Evolutionary conservation across 139 green algal genomes (phyloP).

Genomic region (Picochlorum sp.): DNA sequence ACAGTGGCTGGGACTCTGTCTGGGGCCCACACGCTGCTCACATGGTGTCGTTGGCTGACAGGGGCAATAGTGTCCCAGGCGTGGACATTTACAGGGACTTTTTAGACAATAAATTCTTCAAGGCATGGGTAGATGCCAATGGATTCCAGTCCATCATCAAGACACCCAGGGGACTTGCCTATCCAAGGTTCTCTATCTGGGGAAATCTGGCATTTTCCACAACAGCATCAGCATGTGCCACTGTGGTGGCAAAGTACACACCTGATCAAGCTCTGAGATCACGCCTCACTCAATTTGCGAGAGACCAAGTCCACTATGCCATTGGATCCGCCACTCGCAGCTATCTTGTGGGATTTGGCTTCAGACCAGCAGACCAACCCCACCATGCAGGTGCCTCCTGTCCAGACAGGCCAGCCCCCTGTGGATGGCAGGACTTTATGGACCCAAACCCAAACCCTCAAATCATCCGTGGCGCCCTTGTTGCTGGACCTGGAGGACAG

Average conservation of each 20-base stretch:
- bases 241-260: conserved; percentile 6
- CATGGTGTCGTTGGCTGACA: conserved; percentile 9
- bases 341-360: conserved; percentile 34
- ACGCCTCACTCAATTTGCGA: conserved; percentile 6
- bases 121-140: conserved; percentile 10
- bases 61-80: conserved; percentile 2
- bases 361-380: conserved; percentile 10
- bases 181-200: conserved; percentile 10
- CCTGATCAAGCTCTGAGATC: conserved; percentile 1
- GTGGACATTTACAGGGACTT: conserved; percentile 12
- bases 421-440: conserved; percentile 8
- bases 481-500: conserved; percentile 16
- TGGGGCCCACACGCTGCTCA: conserved; percentile 10
- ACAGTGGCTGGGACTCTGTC: conserved; percentile 15
- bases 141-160: conserved; percentile 12
- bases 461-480: conserved; percentile 23
- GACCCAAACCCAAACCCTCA: conserved; percentile 5
- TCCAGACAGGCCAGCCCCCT: conserved; percentile 11
- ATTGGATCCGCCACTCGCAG: conserved; percentile 21
- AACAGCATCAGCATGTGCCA: conserved; percentile 6
- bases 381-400: conserved; percentile 42
- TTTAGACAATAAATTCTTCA: conserved; percentile 14
- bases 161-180: conserved; percentile 10
- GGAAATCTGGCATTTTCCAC: conserved; percentile 20
- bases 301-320: conserved; percentile 35